These are phyloP conservation scores for Yarrowia porcina DNA, from an alignment of 805 yeast species.

Conservation along the genomic window DNA sequence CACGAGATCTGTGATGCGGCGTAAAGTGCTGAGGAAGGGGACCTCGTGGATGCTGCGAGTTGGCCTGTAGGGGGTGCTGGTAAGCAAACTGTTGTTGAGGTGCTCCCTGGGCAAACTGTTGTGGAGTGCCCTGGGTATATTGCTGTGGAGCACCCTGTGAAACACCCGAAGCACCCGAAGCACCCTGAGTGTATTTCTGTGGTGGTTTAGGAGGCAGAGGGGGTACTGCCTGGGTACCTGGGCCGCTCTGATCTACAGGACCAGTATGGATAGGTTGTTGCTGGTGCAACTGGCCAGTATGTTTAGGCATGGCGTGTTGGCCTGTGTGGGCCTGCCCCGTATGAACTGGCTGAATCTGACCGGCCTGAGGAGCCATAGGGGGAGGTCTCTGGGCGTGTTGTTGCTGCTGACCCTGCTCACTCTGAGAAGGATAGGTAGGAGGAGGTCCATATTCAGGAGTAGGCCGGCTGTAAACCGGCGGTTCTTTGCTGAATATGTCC, in stretches of 20 bases:
- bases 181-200: background rate
- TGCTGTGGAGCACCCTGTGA: background rate
- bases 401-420: background rate
- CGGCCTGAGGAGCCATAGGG: background rate
- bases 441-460: conserved; percentile 27
- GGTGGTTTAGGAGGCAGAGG: conserved; percentile 16
- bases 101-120: no score
- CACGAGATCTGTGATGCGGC: background rate
- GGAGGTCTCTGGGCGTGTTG: background rate
- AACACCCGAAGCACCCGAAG: no score
- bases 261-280: background rate
- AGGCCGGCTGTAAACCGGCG: conserved; percentile 44
- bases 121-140: background rate
- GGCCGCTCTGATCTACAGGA: background rate
- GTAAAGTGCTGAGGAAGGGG: background rate
- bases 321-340: background rate
- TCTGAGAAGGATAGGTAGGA: conserved; percentile 6
- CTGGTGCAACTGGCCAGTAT: background rate
- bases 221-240: background rate
- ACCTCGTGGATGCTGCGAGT: background rate
- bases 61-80: background rate
- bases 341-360: background rate
- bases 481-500: conserved; percentile 42
- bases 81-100: no score
- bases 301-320: background rate